Conservation (phyloP, 2,329 filamentous ascomycete genomes). For the Colletotrichum camelliae region DNA sequence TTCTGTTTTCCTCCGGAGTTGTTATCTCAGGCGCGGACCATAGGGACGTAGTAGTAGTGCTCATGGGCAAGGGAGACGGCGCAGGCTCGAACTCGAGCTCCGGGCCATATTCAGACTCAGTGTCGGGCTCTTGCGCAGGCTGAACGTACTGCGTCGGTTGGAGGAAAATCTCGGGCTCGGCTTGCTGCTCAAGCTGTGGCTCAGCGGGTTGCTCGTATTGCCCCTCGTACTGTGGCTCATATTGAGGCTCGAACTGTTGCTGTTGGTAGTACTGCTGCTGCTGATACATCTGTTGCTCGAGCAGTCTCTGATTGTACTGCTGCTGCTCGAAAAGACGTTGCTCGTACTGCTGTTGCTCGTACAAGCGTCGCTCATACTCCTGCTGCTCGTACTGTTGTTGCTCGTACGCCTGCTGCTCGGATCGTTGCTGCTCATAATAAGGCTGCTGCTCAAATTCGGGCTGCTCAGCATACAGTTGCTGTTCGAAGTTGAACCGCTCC, state of each 20-base stretch:
- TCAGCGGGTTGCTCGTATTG: conserved; percentile 10
- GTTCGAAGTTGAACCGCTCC: not conserved
- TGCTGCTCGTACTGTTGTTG: not conserved
- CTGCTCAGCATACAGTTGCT: not conserved
- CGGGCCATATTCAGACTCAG: not conserved
- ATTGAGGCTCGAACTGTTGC: not conserved
- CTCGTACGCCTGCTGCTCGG: not conserved
- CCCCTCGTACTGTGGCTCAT: not conserved
- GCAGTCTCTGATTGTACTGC: not conserved
- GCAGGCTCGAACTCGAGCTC: not conserved
- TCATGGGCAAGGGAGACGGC: not conserved
- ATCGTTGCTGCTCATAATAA: not conserved
- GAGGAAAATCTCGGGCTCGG: conserved; percentile 16
- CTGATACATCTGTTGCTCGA: not conserved
- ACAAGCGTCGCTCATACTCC: not conserved
- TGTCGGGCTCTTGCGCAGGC: not conserved
- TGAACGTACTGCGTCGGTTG: not conserved
- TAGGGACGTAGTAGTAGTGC: not conserved
- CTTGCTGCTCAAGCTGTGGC: conserved; percentile 3
- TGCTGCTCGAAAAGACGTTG: not conserved
- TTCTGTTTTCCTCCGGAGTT: not conserved
- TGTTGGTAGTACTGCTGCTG: not conserved
- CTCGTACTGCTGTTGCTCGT: not conserved
- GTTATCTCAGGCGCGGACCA: not conserved
- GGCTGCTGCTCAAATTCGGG: not conserved